Evolutionary conservation across 2,329 filamentous ascomycete genomes (phyloP), one percentile per base, ranked within the genome.

Genomic region (Aspergillus candidus): DNA sequence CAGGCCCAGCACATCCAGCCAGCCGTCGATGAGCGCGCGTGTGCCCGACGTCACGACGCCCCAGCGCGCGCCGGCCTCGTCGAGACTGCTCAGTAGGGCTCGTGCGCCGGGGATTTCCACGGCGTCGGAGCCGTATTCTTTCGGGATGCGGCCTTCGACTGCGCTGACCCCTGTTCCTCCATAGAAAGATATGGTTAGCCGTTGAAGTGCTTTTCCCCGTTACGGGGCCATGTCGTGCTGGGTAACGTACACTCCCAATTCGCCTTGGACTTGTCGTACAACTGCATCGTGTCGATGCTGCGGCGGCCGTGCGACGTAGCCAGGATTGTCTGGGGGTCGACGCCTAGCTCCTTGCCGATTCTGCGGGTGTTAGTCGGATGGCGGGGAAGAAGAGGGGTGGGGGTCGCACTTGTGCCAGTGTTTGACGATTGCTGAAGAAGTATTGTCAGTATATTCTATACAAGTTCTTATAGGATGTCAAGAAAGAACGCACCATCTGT

Each of bases 271-370:
- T 88, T 86, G 50, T 87, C 83, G 46, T 95, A 79, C 22, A 90
- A 72, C 63, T 79, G 79, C 46, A 98, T 75, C 3, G 86, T 82
- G 58, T 98, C 93, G 59, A 97, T 95, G 54, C 83, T 88, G 46
- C 93, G 76, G 47, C 91, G 81, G 49, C 93, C 93, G 68, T 98
- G 93, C 4, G 89, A 95, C 8, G 88, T 94, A 58, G 88, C 78
- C 18, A 97, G 77, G 57, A 98, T 97, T 36, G 84, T 79, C 38
- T 83, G 76, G n/a, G 88, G 86, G 53, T 88, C 80, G 15, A 96
- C 83, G 17, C 87, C 87, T 58, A 97, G 84, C 62, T 95, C 87
- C 8, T 78, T 76, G 39, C 86, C 90, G 44, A 72, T 60, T 50
- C 71, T 73, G 37, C 42, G 11, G 6, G 11, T 11, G 15, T 35